phyloP scores from a whole-genome alignment of 768 basidiomycete species.

The Sporobolomyces pararoseus region DNA sequence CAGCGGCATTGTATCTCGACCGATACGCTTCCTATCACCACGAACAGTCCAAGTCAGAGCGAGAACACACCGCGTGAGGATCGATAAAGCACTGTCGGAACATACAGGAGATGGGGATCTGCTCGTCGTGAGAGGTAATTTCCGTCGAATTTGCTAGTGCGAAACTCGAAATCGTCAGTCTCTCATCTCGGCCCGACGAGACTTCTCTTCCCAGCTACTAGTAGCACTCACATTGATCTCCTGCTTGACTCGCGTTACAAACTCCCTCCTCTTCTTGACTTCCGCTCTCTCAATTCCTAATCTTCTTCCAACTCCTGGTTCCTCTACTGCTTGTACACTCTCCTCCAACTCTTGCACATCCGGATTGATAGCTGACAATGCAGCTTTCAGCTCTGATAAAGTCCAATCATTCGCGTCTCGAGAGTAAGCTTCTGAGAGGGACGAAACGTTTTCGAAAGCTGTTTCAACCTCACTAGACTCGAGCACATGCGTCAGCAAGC shows the following conservation, averaged over 20 bases:
- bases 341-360: conserved; percentile 92
- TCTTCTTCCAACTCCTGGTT: conserved; percentile 66
- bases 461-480: conserved; percentile 76
- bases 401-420: conserved; percentile 64
- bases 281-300: conserved; percentile 78
- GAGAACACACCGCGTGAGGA: no score
- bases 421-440: conserved; percentile 68
- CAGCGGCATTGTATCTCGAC: neutral
- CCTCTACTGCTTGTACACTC: conserved; percentile 85
- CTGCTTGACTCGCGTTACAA: conserved; percentile 67
- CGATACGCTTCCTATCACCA: conserved; percentile 13
- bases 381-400: conserved; percentile 63
- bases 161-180: neutral
- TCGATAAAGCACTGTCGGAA: no score
- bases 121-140: neutral
- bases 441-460: conserved; percentile 66
- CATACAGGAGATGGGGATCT: conserved; percentile 4
- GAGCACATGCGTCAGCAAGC: no score
- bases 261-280: conserved; percentile 68
- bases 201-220: no score
- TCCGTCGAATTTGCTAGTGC: neutral
- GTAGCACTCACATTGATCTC: conserved; percentile 68
- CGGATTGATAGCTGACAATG: conserved; percentile 71
- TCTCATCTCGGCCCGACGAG: no score
- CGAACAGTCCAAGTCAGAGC: no score